A percentile compares a stretch with the other conserved stretches of the same genome.
These are phyloP conservation scores for Nakazawaea siamensis DNA, from an alignment of 805 yeast species.

Conservation along the genomic window DNA sequence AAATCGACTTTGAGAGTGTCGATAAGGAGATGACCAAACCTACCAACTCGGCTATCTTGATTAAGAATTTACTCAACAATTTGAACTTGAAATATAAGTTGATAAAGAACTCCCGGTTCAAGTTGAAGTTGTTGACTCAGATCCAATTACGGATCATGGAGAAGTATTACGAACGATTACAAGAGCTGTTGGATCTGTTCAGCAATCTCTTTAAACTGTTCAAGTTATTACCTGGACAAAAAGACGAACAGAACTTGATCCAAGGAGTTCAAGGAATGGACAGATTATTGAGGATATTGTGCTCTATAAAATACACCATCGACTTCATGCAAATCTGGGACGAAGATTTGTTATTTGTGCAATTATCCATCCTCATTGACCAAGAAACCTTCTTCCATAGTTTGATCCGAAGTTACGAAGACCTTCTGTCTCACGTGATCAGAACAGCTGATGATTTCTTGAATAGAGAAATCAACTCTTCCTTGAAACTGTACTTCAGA, in stretches of 20 bases:
- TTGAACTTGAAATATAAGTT: slow-evolving; percentile 47
- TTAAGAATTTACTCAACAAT: slow-evolving; percentile 49
- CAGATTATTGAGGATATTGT: slow-evolving; percentile 24
- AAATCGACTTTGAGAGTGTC: slow-evolving; percentile 48
- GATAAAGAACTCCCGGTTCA: slow-evolving; percentile 40
- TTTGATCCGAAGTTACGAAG: slow-evolving; percentile 28
- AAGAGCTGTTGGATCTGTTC: slow-evolving; percentile 32
- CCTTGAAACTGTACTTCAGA: slow-evolving; percentile 28
- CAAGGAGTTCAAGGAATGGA: slow-evolving; percentile 22
- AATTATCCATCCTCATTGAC: slow-evolving; percentile 28
- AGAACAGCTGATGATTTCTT: slow-evolving; percentile 22
- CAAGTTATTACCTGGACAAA: slow-evolving; percentile 24
- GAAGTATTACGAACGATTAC: slow-evolving; percentile 35
- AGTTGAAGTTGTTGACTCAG: slow-evolving; percentile 45
- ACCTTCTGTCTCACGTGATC: slow-evolving; percentile 21
- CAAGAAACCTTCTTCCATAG: slow-evolving; percentile 34
- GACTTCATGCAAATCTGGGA: slow-evolving; percentile 34
- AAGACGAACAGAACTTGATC: slow-evolving; percentile 20
- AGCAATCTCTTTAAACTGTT: slow-evolving; percentile 28
- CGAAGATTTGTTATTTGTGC: slow-evolving; percentile 31
- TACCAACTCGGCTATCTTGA: slow-evolving; percentile 51
- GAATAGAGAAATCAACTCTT: slow-evolving; percentile 25
- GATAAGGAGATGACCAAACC: slow-evolving; percentile 41
- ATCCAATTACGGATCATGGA: slow-evolving; percentile 54
- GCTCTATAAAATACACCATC: slow-evolving; percentile 25